Evolutionary conservation across 2,329 filamentous ascomycete genomes (phyloP), one percentile per base, ranked within the genome.

Genomic region (Pseudogymnoascus sp.): DNA sequence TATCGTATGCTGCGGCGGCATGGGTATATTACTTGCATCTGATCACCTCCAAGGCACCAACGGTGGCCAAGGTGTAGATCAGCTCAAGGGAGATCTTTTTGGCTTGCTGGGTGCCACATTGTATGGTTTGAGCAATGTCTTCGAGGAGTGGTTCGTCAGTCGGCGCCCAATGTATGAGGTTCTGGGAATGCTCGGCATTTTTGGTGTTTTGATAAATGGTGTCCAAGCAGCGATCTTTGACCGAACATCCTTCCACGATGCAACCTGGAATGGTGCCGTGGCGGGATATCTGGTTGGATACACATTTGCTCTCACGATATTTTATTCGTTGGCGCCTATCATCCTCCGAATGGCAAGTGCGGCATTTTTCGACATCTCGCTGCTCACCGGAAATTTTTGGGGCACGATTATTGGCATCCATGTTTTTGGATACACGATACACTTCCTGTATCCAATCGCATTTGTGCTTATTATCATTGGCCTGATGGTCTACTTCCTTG

Each of bases 331-430:
- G 2, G 92, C 90, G 0, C 94, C 94, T 0, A 78, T 97, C 62
- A 82, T 99, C 66, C 87, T 97, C 76, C 90, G 94, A 67, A 89
- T 97, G 78, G 89, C 89, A 28, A 90, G 85, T 14, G 94, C 94
- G 2, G 93, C 92, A 19, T 97, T 99, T 77, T 95, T 97, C 80
- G 96, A 99, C 76, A 96, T 97, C 71, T 93, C 89, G 6, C 80
- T 99, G 67, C 80, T 99, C 64, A 97, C 94, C 2, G 91, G 87
- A 69, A 97, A 96, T 77, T 97, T 97, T 78, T 99, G 94, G 94
- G 92, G 92, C 67, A 89, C 96, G 65, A 89, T 95, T 68, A 93
- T 99, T 69, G 94, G 94, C 59, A 85, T 95, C 68, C 83, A 87
- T 72, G 90, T 97, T 58, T 96, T 99, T 71, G 85, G 88, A 49